Base-by-base conservation (phyloP, 306 rosid genomes). In the Castanea mollissima region DNA sequence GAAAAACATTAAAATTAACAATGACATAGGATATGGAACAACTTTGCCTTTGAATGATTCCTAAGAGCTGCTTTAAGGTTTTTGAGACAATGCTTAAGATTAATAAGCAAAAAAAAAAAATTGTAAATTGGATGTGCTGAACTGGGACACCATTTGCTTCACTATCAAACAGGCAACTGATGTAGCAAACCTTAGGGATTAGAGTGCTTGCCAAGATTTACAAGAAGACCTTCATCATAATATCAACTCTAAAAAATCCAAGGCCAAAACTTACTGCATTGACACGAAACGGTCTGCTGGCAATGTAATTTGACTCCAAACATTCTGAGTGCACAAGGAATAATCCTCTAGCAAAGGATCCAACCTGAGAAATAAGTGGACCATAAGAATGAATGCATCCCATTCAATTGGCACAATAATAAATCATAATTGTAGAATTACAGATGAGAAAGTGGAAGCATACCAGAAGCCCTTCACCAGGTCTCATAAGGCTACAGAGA, bases 381-480 rank as follows among this genome's bases (percentile, higher is more conserved):
- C 55, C 35, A 75, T 73, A 68, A 74, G 74, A 82, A 71, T 8
- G 13, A 27, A 29, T 19, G 25, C 57, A 76, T 70, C 20, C 34
- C 25, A 35, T 31, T 74, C 34, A 3, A 81, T 69, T 72, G 78
- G 76, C 55, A 23, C 74, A 74, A 60, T 20, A 67, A 41, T 51
- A 55, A 74, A 29, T 70, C 54, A 55, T 35, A 18, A 2, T 21
- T 21, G 55, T 21, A 63, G 32, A 46, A 31, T 29, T 18, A 46
- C 69, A n/a, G 57, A 60, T 60, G 56, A 34, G 82, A 55, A 85
- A 71, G 73, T 5, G 21, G 58, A 83, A 34, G 76, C 85, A 57
- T 86, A 92, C 99, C 18, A 94, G 88, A 85, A 94, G 97, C 83
- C 97, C 97, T 92, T 94, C 99, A 59, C 99, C 95, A 0, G 95